phyloP scores from a whole-genome alignment of 2,329 filamentous ascomycete species.

The Aspergillus hiratsukae region DNA sequence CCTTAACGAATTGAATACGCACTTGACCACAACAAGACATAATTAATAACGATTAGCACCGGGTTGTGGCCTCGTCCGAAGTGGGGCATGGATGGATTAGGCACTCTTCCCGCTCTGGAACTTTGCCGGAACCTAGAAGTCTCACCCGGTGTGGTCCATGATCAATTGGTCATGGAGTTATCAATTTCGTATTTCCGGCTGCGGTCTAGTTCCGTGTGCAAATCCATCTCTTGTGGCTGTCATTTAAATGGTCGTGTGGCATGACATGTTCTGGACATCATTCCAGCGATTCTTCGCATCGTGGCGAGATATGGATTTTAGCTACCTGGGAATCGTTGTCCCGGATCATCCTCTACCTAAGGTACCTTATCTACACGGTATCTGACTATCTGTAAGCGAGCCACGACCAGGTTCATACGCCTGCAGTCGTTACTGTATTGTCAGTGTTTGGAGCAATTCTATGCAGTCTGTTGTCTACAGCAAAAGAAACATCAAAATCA shows the following conservation, averaged over 20 bases:
- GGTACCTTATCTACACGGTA: neutral
- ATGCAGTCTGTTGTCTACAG: neutral
- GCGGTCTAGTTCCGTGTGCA: neutral
- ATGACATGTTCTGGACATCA: neutral
- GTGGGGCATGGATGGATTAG: conserved; percentile 2
- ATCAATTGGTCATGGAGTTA: neutral
- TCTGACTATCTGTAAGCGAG: neutral
- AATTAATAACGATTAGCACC: neutral
- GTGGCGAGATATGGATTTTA: neutral
- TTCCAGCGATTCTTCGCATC: neutral
- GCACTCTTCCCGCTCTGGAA: conserved; percentile 10
- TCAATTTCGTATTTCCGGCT: neutral
- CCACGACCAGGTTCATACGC: no score
- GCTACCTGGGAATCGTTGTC: neutral
- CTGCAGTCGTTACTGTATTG: neutral
- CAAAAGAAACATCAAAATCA: neutral
- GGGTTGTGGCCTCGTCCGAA: neutral
- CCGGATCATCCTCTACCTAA: no score
- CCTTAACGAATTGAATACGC: neutral
- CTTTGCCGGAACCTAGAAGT: conserved; percentile 6
- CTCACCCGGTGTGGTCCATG: neutral
- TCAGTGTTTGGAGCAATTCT: neutral
- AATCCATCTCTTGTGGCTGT: neutral
- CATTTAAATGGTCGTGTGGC: neutral
- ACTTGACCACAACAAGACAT: neutral